These are phyloP conservation scores for Teunomyces pallodes DNA, from an alignment of 805 yeast genomes.

Conservation along the genomic window DNA sequence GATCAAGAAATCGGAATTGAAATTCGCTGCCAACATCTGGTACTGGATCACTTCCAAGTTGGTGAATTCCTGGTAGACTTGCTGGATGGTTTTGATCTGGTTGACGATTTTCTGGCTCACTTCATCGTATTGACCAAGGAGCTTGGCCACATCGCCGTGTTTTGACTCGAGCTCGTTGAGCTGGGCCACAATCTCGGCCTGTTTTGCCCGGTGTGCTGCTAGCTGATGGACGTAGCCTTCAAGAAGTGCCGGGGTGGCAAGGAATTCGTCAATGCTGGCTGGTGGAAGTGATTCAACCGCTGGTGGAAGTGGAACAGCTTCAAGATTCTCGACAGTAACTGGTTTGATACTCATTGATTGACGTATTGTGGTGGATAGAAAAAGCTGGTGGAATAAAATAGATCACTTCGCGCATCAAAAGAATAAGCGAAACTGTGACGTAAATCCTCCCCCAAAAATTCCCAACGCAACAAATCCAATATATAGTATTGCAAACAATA, in stretches of 20 bases:
- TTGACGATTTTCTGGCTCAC: constrained; percentile 20
- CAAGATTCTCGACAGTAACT: constrained; percentile 9
- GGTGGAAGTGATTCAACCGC: constrained; percentile 29
- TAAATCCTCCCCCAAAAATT: background rate
- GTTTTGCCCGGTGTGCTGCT: constrained; percentile 16
- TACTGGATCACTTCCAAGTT: constrained; percentile 37
- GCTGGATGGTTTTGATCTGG: constrained; percentile 22
- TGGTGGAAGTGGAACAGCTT: constrained; percentile 28
- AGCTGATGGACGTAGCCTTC: constrained; percentile 30
- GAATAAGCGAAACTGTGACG: background rate
- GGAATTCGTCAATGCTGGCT: constrained; percentile 22
- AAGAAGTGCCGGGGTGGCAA: constrained; percentile 26
- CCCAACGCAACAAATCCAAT: too few species aligned
- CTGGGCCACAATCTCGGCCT: constrained; percentile 8
- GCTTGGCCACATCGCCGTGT: constrained; percentile 2
- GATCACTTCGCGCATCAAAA: background rate
- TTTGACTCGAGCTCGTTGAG: constrained; percentile 9
- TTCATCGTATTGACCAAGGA: constrained; percentile 25
- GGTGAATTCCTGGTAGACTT: constrained; percentile 30
- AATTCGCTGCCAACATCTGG: constrained; percentile 36
- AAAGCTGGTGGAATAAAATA: background rate
- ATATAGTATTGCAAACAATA: too few species aligned
- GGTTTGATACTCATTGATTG: constrained; percentile 5
- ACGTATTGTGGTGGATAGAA: background rate
- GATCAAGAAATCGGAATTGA: constrained; percentile 29